A percentile compares a stretch with the other conserved stretches of the same genome.
These are phyloP conservation scores for Mycena rebaudengoi DNA, from an alignment of 768 basidiomycete species.

Conservation along the genomic window DNA sequence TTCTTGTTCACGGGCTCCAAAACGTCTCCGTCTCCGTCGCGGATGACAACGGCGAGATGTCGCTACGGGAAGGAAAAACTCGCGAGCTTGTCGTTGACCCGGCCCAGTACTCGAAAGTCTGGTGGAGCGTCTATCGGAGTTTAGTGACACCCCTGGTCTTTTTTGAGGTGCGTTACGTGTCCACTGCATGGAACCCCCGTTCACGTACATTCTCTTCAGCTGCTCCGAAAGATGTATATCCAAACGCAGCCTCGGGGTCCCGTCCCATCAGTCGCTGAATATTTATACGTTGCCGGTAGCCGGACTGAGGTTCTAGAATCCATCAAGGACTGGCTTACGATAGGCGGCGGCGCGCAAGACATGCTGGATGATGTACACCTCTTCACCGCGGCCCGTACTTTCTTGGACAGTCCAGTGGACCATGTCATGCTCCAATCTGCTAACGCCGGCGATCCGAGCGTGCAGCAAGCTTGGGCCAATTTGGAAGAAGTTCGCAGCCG, in stretches of 20 bases:
- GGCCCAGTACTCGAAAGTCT: conserved; percentile 75
- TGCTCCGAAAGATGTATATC: conserved; percentile 79
- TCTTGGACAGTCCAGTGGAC: conserved; percentile 65
- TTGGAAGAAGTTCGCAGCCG: conserved; percentile 52
- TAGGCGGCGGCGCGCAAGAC: conserved; percentile 83
- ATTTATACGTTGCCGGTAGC: conserved; percentile 57
- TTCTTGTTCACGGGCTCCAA: conserved; percentile 80
- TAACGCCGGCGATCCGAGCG: conserved; percentile 51
- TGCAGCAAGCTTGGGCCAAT: conserved; percentile 55
- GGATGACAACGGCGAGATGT: conserved; percentile 89
- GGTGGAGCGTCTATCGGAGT: conserved; percentile 87
- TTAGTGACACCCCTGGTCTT: conserved; percentile 84
- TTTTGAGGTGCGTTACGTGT: conserved; percentile 80
- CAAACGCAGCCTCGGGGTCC: conserved; percentile 55
- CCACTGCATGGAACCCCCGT: not conserved
- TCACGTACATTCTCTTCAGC: conserved; percentile 47
- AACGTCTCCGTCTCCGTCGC: conserved; percentile 83
- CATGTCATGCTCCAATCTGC: conserved; percentile 56
- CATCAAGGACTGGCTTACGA: conserved; percentile 75
- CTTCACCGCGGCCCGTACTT: conserved; percentile 62
- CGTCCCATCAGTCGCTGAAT: conserved; percentile 52
- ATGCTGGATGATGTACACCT: conserved; percentile 76
- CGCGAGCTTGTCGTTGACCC: conserved; percentile 78
- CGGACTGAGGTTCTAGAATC: conserved; percentile 72
- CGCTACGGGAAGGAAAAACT: conserved; percentile 76